Percentiles rank a stretch among this genome's conserved stretches.
Conservation (phyloP, 495 filamentous ascomycete species). For the Cryomyces minteri region DNA sequence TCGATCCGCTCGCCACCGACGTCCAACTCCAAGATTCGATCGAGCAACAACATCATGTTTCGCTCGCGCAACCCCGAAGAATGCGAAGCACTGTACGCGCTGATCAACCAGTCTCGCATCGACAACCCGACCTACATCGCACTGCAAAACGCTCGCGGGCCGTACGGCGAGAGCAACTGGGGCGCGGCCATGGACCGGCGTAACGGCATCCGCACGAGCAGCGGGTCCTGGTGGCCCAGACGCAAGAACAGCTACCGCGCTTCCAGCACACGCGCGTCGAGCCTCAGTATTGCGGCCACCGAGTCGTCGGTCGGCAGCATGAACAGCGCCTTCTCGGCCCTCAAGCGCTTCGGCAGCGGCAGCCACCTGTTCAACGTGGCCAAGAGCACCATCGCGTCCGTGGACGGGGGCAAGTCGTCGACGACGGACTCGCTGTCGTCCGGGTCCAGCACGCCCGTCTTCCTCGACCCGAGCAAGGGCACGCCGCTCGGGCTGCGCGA, state of each 20-base stretch:
- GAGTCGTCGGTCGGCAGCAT: constrained; percentile 39
- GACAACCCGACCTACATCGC: constrained; percentile 81
- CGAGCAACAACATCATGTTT: constrained; percentile 67
- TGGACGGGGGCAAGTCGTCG: constrained; percentile 36
- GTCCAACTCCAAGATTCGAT: constrained; percentile 46
- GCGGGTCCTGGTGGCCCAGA: constrained; percentile 23
- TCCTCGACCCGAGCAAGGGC: constrained; percentile 30
- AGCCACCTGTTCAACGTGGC: constrained; percentile 63
- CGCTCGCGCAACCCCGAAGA: constrained; percentile 62
- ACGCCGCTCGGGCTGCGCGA: constrained; percentile 44
- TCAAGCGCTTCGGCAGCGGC: constrained; percentile 51
- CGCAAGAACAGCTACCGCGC: constrained; percentile 41
- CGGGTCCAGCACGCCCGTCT: constrained; percentile 36
- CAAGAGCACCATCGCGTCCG: constrained; percentile 36
- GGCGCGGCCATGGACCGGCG: constrained; percentile 24
- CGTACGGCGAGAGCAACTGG: constrained; percentile 19
- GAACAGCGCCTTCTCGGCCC: constrained; percentile 51
- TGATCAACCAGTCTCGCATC: constrained; percentile 67
- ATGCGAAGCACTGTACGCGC: constrained; percentile 59
- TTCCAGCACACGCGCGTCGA: constrained; percentile 28
- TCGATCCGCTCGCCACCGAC: constrained; percentile 74
- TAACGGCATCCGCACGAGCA: constrained; percentile 14
- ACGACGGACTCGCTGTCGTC: constrained; percentile 26
- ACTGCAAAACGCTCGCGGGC: constrained; percentile 46
- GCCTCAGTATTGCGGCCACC: constrained; percentile 22